Conservation (phyloP, 805 yeast species). For the Starmerella vaccinii region DNA sequence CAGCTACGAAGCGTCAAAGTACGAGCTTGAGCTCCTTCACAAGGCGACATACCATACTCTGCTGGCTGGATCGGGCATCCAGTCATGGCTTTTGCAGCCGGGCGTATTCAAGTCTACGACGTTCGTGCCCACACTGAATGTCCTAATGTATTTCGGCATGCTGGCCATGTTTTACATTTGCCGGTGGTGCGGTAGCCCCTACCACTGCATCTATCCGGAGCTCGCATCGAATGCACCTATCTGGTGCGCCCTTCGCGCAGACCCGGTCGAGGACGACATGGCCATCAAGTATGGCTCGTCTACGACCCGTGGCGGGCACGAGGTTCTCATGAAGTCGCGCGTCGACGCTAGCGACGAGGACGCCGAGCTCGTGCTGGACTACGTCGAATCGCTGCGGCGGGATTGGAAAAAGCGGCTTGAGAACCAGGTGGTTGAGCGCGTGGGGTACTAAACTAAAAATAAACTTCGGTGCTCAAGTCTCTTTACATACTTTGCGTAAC, state of each 20-base stretch:
- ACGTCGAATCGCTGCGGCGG: constrained; percentile 44
- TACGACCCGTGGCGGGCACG: constrained; percentile 52
- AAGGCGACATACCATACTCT: constrained; percentile 52
- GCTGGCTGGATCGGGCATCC: constrained; percentile 41
- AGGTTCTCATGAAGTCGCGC: constrained; percentile 42
- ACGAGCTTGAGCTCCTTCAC: constrained; percentile 76
- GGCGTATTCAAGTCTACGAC: constrained; percentile 85
- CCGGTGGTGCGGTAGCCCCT: constrained; percentile 68
- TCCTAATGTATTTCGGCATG: constrained; percentile 81
- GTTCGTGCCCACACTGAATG: constrained; percentile 62
- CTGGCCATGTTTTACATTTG: constrained; percentile 70
- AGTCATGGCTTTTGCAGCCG: constrained; percentile 78
- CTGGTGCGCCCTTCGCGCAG: constrained; percentile 48
- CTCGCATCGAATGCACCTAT: constrained; percentile 83
- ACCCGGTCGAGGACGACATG: constrained; percentile 40
- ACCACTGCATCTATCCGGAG: constrained; percentile 84
- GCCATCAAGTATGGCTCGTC: constrained; percentile 65
- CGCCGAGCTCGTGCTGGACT: constrained; percentile 52
- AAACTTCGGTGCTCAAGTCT: not conserved
- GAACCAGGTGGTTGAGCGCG: constrained; percentile 54
- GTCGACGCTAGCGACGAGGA: constrained; percentile 36
- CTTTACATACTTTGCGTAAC: too few relatives aligned
- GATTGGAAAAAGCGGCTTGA: constrained; percentile 71
- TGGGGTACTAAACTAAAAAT: constrained; percentile 17
- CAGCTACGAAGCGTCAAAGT: constrained; percentile 87